Percentiles rank a stretch among this genome's conserved stretches.
Conservation (phyloP, 2,329 filamentous ascomycete genomes). For the Pezicula neosporulosa region DNA sequence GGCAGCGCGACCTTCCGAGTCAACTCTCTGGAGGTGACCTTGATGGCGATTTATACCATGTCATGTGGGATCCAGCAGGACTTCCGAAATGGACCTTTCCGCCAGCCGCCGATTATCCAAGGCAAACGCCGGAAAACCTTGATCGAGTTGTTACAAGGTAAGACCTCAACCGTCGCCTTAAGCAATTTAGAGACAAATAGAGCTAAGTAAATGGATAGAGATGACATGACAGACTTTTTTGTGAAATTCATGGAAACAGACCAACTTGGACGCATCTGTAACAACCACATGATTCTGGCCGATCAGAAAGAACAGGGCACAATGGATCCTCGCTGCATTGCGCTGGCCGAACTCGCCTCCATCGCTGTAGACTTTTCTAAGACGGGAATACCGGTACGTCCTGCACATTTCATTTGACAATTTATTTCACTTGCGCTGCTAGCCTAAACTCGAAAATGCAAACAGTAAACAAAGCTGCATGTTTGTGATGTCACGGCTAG, state of each 20-base stretch:
- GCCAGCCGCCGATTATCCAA: constrained; percentile 72
- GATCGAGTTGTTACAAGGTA: constrained; percentile 39
- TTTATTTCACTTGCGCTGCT: not conserved
- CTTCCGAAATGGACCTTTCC: constrained; percentile 38
- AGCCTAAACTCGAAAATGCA: not conserved
- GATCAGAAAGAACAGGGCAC: constrained; percentile 55
- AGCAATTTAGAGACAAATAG: too few species aligned
- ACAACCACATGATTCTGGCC: constrained; percentile 58
- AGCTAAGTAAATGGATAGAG: constrained; percentile 34
- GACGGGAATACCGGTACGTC: constrained; percentile 57
- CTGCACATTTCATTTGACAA: not conserved
- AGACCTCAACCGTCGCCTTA: too few species aligned
- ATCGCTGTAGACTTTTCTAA: constrained; percentile 75
- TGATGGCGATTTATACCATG: constrained; percentile 77
- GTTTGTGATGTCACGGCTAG: not conserved
- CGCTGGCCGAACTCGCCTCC: constrained; percentile 62
- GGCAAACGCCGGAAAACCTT: constrained; percentile 54
- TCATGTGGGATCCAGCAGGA: constrained; percentile 66
- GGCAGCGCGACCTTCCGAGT: constrained; percentile 68
- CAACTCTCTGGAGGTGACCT: constrained; percentile 78
- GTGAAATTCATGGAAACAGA: constrained; percentile 72
- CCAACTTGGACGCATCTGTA: constrained; percentile 63
- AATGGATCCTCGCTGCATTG: constrained; percentile 43
- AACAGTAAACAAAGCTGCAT: not conserved
- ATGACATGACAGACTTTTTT: constrained; percentile 79